phyloP scores from a whole-genome alignment of 1,284 basidiomycete genomes.

The Cystobasidium pallidum region DNA sequence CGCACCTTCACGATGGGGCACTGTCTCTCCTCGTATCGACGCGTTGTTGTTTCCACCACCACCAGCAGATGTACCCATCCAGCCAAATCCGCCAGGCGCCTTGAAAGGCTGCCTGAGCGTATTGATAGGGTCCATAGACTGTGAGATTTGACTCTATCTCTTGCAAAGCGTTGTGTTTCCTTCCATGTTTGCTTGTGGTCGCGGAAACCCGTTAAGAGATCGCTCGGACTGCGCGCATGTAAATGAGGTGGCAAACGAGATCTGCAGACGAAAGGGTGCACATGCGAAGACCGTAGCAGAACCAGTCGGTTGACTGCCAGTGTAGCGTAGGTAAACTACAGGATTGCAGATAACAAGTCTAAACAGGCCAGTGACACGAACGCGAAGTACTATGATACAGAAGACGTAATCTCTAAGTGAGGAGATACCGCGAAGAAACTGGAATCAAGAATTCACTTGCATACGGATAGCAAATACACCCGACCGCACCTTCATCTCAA shows the following conservation, averaged over 20 bases:
- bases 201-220: background rate
- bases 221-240: background rate
- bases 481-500: too few relatives aligned
- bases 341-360: too few relatives aligned
- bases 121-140: slow-evolving; percentile 28
- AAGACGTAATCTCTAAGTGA: background rate
- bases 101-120: slow-evolving; percentile 36
- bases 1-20: background rate
- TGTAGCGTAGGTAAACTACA: too few relatives aligned
- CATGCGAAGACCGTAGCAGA: too few relatives aligned
- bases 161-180: background rate
- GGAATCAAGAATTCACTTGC: background rate
- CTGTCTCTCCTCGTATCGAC: slow-evolving; percentile 2
- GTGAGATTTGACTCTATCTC: background rate
- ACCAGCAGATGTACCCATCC: background rate
- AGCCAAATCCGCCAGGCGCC: slow-evolving; percentile 12
- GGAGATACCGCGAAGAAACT: background rate
- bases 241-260: background rate
- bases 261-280: background rate
- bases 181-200: background rate
- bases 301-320: too few relatives aligned
- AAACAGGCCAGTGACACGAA: too few relatives aligned
- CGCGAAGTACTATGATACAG: slow-evolving; percentile 37
- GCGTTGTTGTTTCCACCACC: slow-evolving; percentile 23
- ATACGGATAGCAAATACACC: too few relatives aligned